Base-by-base conservation (phyloP, 805 yeast species). In the Cyberlindnera subsufficiens region DNA sequence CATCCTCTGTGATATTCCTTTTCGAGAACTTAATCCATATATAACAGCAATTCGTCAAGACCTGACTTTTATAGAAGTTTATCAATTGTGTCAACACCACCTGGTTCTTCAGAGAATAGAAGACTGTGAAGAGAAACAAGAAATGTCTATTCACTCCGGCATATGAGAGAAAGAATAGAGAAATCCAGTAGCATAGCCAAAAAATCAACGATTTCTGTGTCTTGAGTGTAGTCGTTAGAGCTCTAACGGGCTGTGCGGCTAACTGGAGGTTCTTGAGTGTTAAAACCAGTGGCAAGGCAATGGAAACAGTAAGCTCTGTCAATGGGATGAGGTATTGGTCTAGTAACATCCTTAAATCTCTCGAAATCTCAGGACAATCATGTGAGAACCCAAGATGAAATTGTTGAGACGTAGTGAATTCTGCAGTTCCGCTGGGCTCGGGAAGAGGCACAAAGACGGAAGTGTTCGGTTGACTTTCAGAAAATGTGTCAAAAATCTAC, bases 151-250 rank as follows among this genome's bases (percentile, higher is more conserved):
- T 52, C 31, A 52, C 42, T 14, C 46, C 47, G 4, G 48, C 35
- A 5, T 45, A 20, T 5, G 39, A 37, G 11, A 45, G 43, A 3
- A 55, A 18, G 17, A 44, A 43, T 3, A 47, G 30, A 2, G 46
- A 18, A 3, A 48, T 40, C 59, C 59, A 55, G 38, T 55, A 54
- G 1, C 42, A 20, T 8, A 47, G 16, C 59, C 59, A 55, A 38
- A 49, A 55, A 6, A 40, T 33, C n/a, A 51, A 37, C 7, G 48
- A 20, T 13, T 20, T 25, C 10, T 34, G 44, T 11, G 44, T 30
- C 20, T 37, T 35, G 11, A 22, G 37, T 22, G 37, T 19, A 11
- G 31, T 6, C 29, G 16, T 9, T 10, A 29, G 18, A 6, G 22
- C 13, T 5, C 22, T 33, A 32, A 31, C 8, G 9, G 17, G 20